These are phyloP conservation scores for Blastosporella zonata DNA, from an alignment of 1,284 basidiomycete species.

Conservation along the genomic window DNA sequence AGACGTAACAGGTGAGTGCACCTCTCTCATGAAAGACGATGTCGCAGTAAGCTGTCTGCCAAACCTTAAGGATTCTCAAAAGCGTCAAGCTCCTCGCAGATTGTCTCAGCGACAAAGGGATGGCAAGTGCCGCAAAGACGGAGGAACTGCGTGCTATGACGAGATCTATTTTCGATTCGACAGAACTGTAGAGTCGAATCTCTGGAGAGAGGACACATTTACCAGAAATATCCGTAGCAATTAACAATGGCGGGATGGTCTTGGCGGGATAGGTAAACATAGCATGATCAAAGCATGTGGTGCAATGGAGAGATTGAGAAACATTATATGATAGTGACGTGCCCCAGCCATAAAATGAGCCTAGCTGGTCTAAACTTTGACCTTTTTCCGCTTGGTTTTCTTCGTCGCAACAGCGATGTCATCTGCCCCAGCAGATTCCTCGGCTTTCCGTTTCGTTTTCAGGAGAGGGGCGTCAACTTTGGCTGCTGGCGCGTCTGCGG, in stretches of 20 bases:
- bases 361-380: conserved; percentile 23
- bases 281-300: not conserved
- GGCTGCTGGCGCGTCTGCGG: conserved; percentile 9
- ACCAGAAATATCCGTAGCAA: conserved; percentile 1
- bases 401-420: conserved; percentile 27
- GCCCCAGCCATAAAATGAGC: not conserved
- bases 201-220: not conserved
- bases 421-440: conserved; percentile 28
- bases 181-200: conserved; percentile 5
- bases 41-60: not conserved
- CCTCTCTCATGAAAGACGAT: not conserved
- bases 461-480: conserved; percentile 16
- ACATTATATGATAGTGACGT: not conserved
- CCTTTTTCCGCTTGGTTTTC: conserved; percentile 54
- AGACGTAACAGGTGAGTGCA: conserved; percentile 48
- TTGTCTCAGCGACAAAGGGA: conserved; percentile 21
- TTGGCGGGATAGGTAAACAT: not conserved
- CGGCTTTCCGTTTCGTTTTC: conserved; percentile 43
- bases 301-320: not conserved
- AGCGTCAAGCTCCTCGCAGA: conserved; percentile 25
- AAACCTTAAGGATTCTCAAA: conserved; percentile 28
- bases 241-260: not conserved
- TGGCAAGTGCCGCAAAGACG: conserved; percentile 7
- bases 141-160: conserved; percentile 20
- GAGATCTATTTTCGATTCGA: conserved; percentile 21